phyloP scores from a whole-genome alignment of 2,329 filamentous ascomycete genomes.

The Chrysosporium queenslandicum region DNA sequence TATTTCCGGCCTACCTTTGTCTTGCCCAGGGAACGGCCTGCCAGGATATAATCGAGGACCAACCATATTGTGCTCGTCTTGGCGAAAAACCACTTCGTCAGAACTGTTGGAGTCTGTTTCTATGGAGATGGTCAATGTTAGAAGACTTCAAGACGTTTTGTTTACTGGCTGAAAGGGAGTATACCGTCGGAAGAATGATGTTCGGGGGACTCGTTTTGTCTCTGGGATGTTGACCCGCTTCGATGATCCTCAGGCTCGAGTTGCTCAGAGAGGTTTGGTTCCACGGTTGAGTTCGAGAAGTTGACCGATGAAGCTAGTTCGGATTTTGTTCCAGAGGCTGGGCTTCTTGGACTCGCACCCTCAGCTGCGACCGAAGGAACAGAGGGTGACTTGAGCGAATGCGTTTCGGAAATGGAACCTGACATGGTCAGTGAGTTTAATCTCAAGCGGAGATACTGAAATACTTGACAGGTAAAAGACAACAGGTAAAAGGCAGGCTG shows the following conservation, averaged over 20 bases:
- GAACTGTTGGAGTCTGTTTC: constrained; percentile 17
- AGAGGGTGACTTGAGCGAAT: background rate
- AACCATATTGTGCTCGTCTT: constrained; percentile 11
- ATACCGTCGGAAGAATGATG: background rate
- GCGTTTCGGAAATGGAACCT: background rate
- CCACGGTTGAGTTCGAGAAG: constrained; percentile 1
- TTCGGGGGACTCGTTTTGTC: background rate
- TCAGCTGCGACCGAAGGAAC: background rate
- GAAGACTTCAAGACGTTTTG: background rate
- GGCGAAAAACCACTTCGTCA: constrained; percentile 21
- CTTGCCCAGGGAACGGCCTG: constrained; percentile 2
- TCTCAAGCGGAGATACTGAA: background rate
- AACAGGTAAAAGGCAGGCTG: background rate
- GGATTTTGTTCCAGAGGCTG: background rate
- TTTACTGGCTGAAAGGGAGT: background rate
- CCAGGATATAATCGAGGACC: constrained; percentile 8
- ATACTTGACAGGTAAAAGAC: background rate
- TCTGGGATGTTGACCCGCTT: background rate
- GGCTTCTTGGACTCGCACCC: background rate
- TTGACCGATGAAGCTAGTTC: background rate
- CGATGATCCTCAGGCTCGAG: background rate
- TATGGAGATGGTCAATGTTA: background rate
- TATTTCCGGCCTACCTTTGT: background rate
- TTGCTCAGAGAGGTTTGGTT: background rate
- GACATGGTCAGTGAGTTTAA: background rate